Percentiles rank a stretch among this genome's conserved stretches.
These are phyloP conservation scores for Aspergillus indologenus DNA, from an alignment of 495 filamentous ascomycete species.

Conservation along the genomic window DNA sequence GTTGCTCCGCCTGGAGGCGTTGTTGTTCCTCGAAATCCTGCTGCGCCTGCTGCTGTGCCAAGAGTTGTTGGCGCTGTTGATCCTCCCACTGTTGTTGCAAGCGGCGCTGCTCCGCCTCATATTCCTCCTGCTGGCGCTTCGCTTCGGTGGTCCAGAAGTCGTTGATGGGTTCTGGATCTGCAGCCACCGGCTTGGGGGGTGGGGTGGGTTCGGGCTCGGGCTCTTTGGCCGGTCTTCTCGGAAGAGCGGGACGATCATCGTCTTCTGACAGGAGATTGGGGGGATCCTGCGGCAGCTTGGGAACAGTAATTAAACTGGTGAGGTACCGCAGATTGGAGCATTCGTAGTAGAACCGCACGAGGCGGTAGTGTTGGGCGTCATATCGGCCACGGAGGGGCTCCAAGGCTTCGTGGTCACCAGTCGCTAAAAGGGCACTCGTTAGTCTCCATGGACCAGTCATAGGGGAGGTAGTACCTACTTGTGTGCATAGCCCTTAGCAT, in stretches of 20 bases:
- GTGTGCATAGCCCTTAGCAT: conserved; percentile 97
- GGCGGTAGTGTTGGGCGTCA: conserved; percentile 90
- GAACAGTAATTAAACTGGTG: conserved; percentile 92
- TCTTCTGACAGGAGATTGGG: conserved; percentile 83
- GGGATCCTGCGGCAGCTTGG: conserved; percentile 91
- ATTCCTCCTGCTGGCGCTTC: conserved; percentile 84
- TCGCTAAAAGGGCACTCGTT: conserved; percentile 52
- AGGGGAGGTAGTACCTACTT: conserved; percentile 50
- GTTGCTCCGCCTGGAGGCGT: conserved; percentile 80
- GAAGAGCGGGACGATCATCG: conserved; percentile 77
- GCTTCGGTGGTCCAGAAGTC: conserved; percentile 98
- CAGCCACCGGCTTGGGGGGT: conserved; percentile 60
- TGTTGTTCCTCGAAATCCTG: conserved; percentile 95
- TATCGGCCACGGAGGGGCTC: conserved; percentile 84
- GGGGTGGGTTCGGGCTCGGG: conserved; percentile 58
- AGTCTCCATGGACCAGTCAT: conserved; percentile 4
- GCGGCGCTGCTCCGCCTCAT: conserved; percentile 85
- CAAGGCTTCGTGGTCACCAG: conserved; percentile 92
- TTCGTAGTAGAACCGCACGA: conserved; percentile 98
- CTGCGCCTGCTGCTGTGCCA: conserved; percentile 78
- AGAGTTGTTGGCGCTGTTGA: conserved; percentile 74
- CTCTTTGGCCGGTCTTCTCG: conserved; percentile 70
- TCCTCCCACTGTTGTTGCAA: conserved; percentile 78
- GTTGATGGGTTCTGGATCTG: conserved; percentile 89
- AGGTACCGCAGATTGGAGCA: conserved; percentile 96